Evolutionary conservation across 2,329 filamentous ascomycete genomes (phyloP), one percentile per base, ranked within the genome.

Genomic region (Cercospora sesami): DNA sequence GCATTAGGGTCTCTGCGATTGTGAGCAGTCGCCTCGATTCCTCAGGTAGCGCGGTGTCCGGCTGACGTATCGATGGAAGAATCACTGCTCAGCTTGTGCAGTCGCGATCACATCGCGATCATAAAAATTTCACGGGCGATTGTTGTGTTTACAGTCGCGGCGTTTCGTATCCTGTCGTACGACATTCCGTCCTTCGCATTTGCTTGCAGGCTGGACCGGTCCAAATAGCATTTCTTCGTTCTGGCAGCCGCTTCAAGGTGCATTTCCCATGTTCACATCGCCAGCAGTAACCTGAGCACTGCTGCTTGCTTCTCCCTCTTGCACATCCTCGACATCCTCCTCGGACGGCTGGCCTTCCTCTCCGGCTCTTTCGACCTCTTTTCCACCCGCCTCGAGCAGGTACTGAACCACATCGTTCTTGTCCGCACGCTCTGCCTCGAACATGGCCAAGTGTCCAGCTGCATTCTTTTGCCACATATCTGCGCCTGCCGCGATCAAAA

Each of bases 391-490:
- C 48, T 80, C 80, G 51, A 84, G 78, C 71, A 85, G 71, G 75
- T 80, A 82, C 60, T 81, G 81, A 26, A 84, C 83, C 16, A 84
- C 82, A 21, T 83, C 81, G 64, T 79, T 77, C 77, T 83, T 83
- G 63, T 82, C 82, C 63, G 82, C 83, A 42, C 82, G 76, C 73
- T 84, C 83, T 3, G 83, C 83, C 74, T 84, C 83, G 65, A 82
- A 84, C 33, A 84, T 81, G 4, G 82, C 81, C 68, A 83, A 90
- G 74, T 96, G 92, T 30, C 96, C 93, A 59, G 91, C 91, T 76
- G 90, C 87, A 78, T 98, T 98, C 76, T 89, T 89, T 33, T 93
- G 82, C 10, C 89, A 89, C 4, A 93, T 89, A 67, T 93, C 90
- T 1, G 93, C 93, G 2, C 93, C 93, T 2, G 88, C 84, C 55